A percentile compares a stretch with the other conserved stretches of the same genome.
Evolutionary conservation across 208 protist species (phyloP).

Genomic region (Trichomonas vaginalis): DNA sequence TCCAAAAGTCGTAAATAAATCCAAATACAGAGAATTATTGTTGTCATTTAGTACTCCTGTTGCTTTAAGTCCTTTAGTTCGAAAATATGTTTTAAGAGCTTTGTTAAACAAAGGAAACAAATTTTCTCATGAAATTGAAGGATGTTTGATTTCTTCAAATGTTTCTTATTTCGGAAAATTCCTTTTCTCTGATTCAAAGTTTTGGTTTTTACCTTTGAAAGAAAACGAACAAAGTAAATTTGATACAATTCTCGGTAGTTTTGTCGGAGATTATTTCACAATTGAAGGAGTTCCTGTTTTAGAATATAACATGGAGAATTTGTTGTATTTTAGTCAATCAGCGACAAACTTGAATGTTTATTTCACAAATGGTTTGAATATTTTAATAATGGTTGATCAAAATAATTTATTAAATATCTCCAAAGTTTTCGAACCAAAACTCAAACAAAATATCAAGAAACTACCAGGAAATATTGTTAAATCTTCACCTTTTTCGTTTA

Average conservation of each 20-base stretch:
- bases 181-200: not conserved
- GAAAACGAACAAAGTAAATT: not conserved
- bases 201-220: not conserved
- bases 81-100: not conserved
- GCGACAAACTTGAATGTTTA: not conserved
- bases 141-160: not conserved
- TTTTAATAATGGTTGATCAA: not conserved
- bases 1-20: not conserved
- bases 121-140: not conserved
- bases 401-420: not conserved
- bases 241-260: not conserved
- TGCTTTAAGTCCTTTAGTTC: not conserved
- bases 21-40: not conserved
- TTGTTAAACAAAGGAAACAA: not conserved
- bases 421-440: not conserved
- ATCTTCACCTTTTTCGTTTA: not conserved
- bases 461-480: not conserved
- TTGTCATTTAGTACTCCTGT: not conserved
- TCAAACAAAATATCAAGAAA: not conserved
- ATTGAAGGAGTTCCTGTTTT: not conserved
- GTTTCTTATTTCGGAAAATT: not conserved
- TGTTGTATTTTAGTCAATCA: not conserved
- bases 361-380: not conserved
- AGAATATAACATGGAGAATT: not conserved
- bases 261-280: not conserved